Evolutionary conservation across 306 rosid genomes (phyloP).

Genomic region (Mimosa bimucronata): DNA sequence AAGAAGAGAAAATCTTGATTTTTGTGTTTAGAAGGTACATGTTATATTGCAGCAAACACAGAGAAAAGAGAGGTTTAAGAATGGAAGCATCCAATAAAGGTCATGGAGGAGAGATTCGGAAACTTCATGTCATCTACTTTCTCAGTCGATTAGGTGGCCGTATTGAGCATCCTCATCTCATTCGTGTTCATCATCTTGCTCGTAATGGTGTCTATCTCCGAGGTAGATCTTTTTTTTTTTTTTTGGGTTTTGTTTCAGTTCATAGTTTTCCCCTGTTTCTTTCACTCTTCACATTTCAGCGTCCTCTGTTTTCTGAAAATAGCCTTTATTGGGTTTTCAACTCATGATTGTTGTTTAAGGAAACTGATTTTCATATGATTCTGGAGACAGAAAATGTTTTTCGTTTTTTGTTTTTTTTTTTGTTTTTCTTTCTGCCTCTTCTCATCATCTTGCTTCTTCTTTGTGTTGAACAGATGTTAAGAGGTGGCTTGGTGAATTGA

Average conservation of each 20-base stretch:
- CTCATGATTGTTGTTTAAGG: neutral
- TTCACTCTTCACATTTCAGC: neutral
- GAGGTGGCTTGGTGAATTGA: conserved; percentile 81
- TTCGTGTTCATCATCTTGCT: conserved; percentile 72
- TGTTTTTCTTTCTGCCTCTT: neutral
- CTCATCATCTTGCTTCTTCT: neutral
- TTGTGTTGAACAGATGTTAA: conserved; percentile 57
- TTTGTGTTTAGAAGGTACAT: conserved; percentile 34
- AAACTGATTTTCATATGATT: neutral
- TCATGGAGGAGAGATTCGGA: conserved; percentile 63
- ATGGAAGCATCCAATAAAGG: conserved; percentile 55
- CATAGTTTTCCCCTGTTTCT: neutral
- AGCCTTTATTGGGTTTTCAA: neutral
- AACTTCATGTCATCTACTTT: conserved; percentile 74
- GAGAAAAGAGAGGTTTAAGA: neutral
- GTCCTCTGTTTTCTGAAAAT: neutral
- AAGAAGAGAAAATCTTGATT: conserved; percentile 40
- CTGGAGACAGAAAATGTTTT: neutral
- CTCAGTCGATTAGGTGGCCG: conserved; percentile 63
- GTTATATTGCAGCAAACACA: conserved; percentile 38
- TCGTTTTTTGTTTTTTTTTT: neutral
- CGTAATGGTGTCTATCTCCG: conserved; percentile 73
- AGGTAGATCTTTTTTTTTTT: conserved; percentile 45
- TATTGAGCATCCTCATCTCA: conserved; percentile 77
- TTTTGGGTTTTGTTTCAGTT: neutral